A percentile compares a stretch with the other conserved stretches of the same genome.
Evolutionary conservation across 441 rosid species (phyloP).

Genomic region (Adansonia gregorii): DNA sequence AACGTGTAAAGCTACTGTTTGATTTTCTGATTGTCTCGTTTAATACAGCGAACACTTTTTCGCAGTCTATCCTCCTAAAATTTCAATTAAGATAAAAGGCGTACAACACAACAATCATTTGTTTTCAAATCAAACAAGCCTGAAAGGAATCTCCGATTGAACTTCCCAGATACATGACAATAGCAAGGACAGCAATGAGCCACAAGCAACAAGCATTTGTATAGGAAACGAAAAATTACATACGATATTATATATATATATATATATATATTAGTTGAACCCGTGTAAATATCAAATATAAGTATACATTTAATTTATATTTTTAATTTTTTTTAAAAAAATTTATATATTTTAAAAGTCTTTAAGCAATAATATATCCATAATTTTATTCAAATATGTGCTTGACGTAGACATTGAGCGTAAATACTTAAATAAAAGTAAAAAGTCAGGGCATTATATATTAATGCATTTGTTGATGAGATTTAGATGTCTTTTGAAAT

Average conservation of each 20-base stretch:
- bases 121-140: neutral
- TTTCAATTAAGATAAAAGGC: neutral
- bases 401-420: too few relatives aligned
- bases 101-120: too few relatives aligned
- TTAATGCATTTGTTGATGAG: neutral
- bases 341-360: too few relatives aligned
- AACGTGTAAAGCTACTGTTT: neutral
- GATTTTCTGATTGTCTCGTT: neutral
- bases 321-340: too few relatives aligned
- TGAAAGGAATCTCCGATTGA: neutral
- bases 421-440: too few relatives aligned
- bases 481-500: neutral
- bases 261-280: neutral
- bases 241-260: too few relatives aligned
- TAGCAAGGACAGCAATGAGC: neutral
- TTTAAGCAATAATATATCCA: too few relatives aligned
- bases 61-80: neutral
- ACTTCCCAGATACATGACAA: neutral
- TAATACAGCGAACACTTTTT: neutral
- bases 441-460: too few relatives aligned
- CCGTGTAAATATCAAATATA: too few relatives aligned
- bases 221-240: neutral
- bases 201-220: slow-evolving; percentile 10
- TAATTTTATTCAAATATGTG: too few relatives aligned
- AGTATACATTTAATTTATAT: too few relatives aligned